Conservation (phyloP, 805 yeast species). For the Tetrapisispora arboricola region DNA sequence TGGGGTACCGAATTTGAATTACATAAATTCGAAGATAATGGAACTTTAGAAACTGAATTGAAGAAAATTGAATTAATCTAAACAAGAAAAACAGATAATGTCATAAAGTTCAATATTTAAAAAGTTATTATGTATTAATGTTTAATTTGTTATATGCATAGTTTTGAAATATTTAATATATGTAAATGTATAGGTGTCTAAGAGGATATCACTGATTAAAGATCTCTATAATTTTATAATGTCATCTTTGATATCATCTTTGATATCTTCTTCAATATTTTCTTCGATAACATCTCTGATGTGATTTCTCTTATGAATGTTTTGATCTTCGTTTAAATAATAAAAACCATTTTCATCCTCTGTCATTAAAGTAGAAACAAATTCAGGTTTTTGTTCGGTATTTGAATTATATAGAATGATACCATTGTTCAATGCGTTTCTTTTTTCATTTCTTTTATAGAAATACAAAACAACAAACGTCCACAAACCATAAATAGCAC, state of each 20-base stretch:
- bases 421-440: slow-evolving; percentile 38
- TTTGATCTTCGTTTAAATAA: background rate
- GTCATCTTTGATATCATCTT: background rate
- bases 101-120: slow-evolving; percentile 1
- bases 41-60: slow-evolving; percentile 19
- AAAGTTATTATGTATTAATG: background rate
- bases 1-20: slow-evolving; percentile 29
- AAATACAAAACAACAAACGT: slow-evolving; percentile 42
- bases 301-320: too few relatives aligned
- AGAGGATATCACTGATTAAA: background rate
- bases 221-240: background rate
- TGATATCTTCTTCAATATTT: background rate
- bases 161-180: background rate
- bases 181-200: background rate
- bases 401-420: slow-evolving; percentile 36
- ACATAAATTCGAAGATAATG: slow-evolving; percentile 21
- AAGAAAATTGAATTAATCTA: slow-evolving; percentile 18
- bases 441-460: slow-evolving; percentile 44
- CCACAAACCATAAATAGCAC: slow-evolving; percentile 38
- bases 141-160: background rate
- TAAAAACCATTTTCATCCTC: slow-evolving; percentile 24
- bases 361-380: slow-evolving; percentile 21
- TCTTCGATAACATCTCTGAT: background rate
- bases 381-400: slow-evolving; percentile 26
- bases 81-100: too few relatives aligned